Conservation (phyloP, 2,329 filamentous ascomycete species). For the Aureobasidium sp. region DNA sequence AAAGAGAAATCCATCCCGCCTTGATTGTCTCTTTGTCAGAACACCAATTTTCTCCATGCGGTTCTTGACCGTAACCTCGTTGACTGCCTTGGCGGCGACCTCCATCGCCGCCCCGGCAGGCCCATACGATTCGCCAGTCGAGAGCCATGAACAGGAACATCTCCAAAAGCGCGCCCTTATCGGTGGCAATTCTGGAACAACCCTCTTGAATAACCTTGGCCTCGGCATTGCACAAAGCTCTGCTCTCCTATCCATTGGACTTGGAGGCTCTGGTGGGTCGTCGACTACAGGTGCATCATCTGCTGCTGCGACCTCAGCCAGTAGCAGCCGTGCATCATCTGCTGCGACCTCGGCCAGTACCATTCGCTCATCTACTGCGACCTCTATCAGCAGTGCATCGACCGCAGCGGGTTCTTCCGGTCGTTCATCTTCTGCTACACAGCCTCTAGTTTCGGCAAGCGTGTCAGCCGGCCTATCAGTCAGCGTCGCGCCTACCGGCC, state of each 20-base stretch:
- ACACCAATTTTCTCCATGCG: background rate
- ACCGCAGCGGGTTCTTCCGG: background rate
- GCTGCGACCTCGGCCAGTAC: background rate
- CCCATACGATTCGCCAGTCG: background rate
- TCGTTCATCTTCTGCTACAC: background rate
- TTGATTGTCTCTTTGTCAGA: background rate
- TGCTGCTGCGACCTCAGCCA: background rate
- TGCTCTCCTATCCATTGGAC: background rate
- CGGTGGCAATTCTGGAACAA: background rate
- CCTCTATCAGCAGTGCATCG: background rate
- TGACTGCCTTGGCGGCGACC: background rate
- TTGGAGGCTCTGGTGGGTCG: background rate
- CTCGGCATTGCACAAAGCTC: background rate
- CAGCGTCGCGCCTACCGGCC: background rate
- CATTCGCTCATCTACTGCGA: background rate
- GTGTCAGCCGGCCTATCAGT: background rate
- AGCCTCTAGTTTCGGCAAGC: background rate
- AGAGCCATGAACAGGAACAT: background rate
- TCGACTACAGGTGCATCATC: background rate
- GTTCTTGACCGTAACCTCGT: background rate
- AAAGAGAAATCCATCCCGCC: background rate
- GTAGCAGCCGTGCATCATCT: background rate
- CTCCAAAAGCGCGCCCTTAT: background rate
- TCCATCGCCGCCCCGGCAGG: constrained; percentile 2
- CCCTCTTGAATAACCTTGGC: background rate